Conservation (phyloP, 2,329 filamentous ascomycete genomes). For the Rhexocercosporidium sp. region DNA sequence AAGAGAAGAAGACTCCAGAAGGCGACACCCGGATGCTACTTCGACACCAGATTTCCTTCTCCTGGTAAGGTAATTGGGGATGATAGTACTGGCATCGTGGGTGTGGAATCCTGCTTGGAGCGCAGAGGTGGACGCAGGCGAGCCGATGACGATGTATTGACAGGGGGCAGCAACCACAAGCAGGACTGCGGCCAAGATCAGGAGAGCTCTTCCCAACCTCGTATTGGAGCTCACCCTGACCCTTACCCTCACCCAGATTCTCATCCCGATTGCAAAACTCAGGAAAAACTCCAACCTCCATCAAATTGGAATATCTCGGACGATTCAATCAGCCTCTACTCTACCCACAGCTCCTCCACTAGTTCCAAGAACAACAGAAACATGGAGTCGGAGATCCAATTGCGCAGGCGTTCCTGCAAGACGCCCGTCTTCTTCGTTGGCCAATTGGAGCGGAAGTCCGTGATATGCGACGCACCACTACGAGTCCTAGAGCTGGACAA, state of each 20-base stretch:
- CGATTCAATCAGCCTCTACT: conserved; percentile 24
- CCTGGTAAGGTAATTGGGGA: conserved; percentile 16
- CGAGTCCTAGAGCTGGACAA: conserved; percentile 24
- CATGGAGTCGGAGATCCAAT: conserved; percentile 11
- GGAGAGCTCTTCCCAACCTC: background rate
- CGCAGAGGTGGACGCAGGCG: background rate
- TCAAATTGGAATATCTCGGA: conserved; percentile 9
- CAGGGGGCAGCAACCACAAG: conserved; percentile 4
- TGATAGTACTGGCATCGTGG: background rate
- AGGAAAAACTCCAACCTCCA: conserved; percentile 5
- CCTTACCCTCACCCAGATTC: too few relatives aligned
- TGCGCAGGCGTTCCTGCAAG: conserved; percentile 31
- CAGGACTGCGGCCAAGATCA: background rate
- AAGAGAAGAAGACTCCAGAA: conserved; percentile 23
- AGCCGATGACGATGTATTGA: conserved; percentile 13
- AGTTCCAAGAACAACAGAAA: background rate
- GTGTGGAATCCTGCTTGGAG: conserved; percentile 12
- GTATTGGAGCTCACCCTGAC: background rate
- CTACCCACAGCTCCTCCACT: conserved; percentile 1
- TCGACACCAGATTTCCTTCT: conserved; percentile 10
- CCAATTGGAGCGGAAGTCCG: conserved; percentile 34
- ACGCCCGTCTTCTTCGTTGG: conserved; percentile 39
- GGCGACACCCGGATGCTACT: conserved; percentile 2
- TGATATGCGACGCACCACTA: too few relatives aligned
- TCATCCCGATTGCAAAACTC: too few relatives aligned